Base-by-base conservation (phyloP, 2,329 filamentous ascomycete genomes). In the Diaporthe aspalathi region DNA sequence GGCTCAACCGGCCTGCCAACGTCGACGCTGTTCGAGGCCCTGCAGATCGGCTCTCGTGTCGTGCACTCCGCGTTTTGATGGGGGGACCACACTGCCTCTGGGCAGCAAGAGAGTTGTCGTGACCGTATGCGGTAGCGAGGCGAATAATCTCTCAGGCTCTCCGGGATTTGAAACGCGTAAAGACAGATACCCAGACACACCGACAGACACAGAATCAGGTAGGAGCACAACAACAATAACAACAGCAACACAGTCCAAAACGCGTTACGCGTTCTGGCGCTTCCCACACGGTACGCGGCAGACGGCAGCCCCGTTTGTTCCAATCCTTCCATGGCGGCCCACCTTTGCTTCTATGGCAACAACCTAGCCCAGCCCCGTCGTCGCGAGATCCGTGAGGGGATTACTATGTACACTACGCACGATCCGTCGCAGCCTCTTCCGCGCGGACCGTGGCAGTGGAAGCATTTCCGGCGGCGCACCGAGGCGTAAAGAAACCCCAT, bases 231-330 rank as follows among this genome's bases (percentile, higher is more conserved):
- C 32, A 69, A 35, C 32, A 35, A 57, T 27, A 62, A 67, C 52
- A 72, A 60, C 56, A 70, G 68, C 47, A 50, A 29, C 54, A 67
- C n/a, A 57, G 56, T 67, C 43, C 50, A 43, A 49, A 65, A 68
- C 71, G 71, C 65, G 60, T 63, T 35, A 38, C 71, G 71, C 71
- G 71, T 73, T 40, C 52, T 66, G 68, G 43, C 68, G 52, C 32
- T 16, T 65, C 53, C 49, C 40, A 63, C 47, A 63, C 49, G 63
- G 67, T 67, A 43, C 49, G 60, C 60, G 45, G 60, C 60, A 65
- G 29, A 38, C 43, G 32, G 60, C 60, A 50, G 60, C 60, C 32
- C 29, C 43, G 60, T 35, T 65, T 50, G 45, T 65, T 65, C 45
- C 60, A 60, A 47, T 50, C 38, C 66, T 56, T 57, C 43, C 49